phyloP scores from a whole-genome alignment of 768 basidiomycete genomes.

The Thelephora ganbajun region DNA sequence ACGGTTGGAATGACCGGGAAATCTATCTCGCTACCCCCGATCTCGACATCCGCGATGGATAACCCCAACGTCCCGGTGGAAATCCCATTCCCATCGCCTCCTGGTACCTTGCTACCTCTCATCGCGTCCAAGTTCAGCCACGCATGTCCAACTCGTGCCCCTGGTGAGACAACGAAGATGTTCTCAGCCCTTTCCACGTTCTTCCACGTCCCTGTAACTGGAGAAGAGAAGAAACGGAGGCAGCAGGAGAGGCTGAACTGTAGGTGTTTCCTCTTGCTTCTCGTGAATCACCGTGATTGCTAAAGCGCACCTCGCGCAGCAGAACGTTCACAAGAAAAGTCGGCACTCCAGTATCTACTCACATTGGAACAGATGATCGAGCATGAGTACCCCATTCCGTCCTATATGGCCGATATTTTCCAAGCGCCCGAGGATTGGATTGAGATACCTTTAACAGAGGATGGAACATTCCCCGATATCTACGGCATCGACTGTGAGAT shows the following conservation, averaged over 20 bases:
- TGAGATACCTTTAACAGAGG: constrained; percentile 49
- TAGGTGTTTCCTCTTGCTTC: constrained; percentile 13
- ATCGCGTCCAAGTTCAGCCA: constrained; percentile 77
- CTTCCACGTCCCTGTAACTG: constrained; percentile 67
- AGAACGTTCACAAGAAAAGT: constrained; percentile 45
- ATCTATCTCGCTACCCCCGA: constrained; percentile 55
- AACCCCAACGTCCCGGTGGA: constrained; percentile 42
- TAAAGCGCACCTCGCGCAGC: constrained; percentile 21
- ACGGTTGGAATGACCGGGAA: constrained; percentile 79
- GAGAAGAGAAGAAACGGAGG: constrained; percentile 66
- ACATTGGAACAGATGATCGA: constrained; percentile 82
- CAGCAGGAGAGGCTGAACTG: constrained; percentile 28
- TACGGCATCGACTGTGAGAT: constrained; percentile 95
- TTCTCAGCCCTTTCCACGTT: constrained; percentile 76
- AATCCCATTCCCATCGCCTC: constrained; percentile 27
- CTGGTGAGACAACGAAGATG: constrained; percentile 77
- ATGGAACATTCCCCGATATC: constrained; percentile 29
- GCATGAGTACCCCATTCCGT: constrained; percentile 84
- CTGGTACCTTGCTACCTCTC: constrained; percentile 34
- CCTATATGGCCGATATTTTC: constrained; percentile 65
- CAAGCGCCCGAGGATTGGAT: constrained; percentile 61
- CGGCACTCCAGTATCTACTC: constrained; percentile 60
- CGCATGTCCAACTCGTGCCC: constrained; percentile 86
- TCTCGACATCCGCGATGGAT: constrained; percentile 51
- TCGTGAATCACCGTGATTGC: background rate